Evolutionary conservation across 2,329 filamentous ascomycete species (phyloP), one percentile per base, ranked within the genome.

Genomic region (Plectosphaerella plurivora): DNA sequence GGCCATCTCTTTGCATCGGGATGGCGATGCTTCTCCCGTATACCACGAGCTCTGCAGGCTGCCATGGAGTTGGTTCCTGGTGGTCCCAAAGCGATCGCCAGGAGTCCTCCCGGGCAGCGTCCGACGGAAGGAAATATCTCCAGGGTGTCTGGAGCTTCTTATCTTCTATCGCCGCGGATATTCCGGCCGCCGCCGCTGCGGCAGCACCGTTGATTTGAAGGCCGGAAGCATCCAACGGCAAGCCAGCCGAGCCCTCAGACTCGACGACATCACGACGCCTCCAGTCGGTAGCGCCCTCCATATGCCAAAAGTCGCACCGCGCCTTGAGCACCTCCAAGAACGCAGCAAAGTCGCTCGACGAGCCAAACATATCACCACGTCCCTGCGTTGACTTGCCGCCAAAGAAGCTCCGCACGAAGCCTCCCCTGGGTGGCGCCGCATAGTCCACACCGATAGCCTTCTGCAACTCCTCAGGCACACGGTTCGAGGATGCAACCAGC

Each of bases 261-360:
- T 18, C 37, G 7, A 16, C 18, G 10, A 20, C 41, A 50, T 87
- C 82, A 49, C 78, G 71, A 58, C 82, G 72, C 58, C 89, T 75
- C 75, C 88, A 93, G 63, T 94, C 89, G 51, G 75, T 82, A 2
- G 79, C 79, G 2, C 88, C 85, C 59, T 90, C 87, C 81, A 93
- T 91, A 64, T 92, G 86, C 87, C 88, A 92, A 48, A 92, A 84
- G 60, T 93, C 88, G 63, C 89, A 93, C 51, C 89, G 77, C 10
- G 87, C 86, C 63, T 87, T 88, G 36, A 93, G 65, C 0, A 93
- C 84, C 44, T 91, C 86, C 10, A 93, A 71, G 56, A 94, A 93
- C 3, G 78, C 78, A 2, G 86, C 81, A 72, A 92, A 93, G 62
- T 93, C 89, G 51, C 86, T 87, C 45, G 81, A 79, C 39, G 79